A percentile compares a stretch with the other conserved stretches of the same genome.
Evolutionary conservation across 1,139 yeast genomes (phyloP).

Genomic region (Pneumocystis murina): DNA sequence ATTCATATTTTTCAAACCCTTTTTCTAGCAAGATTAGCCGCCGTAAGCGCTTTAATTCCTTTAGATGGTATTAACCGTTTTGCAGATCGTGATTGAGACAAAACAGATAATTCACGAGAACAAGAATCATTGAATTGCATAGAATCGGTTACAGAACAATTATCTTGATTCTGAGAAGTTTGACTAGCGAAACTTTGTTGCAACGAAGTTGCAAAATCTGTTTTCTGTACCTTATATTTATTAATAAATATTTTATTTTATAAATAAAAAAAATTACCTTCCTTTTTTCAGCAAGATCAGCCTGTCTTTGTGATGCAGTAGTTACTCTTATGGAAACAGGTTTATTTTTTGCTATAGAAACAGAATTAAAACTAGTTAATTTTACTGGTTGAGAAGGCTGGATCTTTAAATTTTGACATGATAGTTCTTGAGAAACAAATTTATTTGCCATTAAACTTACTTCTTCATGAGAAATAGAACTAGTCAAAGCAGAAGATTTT

Average conservation of each 20-base stretch:
- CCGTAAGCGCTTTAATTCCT: slow-evolving; percentile 12
- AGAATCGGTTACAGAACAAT: background rate
- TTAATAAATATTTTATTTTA: background rate
- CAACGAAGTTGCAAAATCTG: background rate
- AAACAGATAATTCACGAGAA: background rate
- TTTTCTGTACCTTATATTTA: background rate
- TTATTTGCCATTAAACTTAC: background rate
- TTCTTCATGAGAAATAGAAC: background rate
- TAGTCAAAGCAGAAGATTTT: background rate
- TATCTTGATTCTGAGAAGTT: background rate
- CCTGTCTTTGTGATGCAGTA: slow-evolving; percentile 12
- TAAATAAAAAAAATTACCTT: slow-evolving; percentile 1
- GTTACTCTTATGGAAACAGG: slow-evolving; percentile 11
- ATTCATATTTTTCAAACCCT: slow-evolving; percentile 10
- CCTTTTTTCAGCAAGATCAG: slow-evolving; percentile 6
- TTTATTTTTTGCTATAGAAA: background rate
- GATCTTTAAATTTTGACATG: background rate
- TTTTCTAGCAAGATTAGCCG: slow-evolving; percentile 11
- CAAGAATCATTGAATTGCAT: background rate
- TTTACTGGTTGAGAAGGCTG: background rate
- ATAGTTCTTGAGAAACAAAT: background rate
- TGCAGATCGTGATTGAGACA: background rate
- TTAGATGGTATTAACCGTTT: background rate
- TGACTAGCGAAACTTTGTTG: background rate
- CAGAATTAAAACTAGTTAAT: background rate